Evolutionary conservation across 208 protist genomes (phyloP).

Genomic region (Acanthamoeba healyi): DNA sequence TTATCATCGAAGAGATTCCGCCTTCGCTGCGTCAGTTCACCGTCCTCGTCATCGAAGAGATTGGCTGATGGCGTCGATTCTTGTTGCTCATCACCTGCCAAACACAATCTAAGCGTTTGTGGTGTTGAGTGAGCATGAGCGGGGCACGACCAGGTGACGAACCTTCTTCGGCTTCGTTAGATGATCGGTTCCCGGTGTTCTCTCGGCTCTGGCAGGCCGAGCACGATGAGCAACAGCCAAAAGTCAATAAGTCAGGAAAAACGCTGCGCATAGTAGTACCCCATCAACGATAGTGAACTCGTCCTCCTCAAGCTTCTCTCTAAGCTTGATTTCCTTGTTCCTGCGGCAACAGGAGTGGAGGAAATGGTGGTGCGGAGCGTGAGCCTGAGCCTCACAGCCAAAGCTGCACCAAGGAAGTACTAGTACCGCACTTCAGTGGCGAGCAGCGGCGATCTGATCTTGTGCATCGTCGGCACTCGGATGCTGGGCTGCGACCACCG

Average conservation of each 20-base stretch:
- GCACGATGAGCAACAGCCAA: no score
- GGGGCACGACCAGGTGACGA: neutral
- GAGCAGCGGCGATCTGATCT: constrained; percentile 24
- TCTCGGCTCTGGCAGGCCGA: neutral
- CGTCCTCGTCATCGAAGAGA: constrained; percentile 14
- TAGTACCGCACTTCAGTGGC: neutral
- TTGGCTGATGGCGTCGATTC: no score
- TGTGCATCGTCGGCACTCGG: constrained; percentile 23
- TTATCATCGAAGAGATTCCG: constrained; percentile 25
- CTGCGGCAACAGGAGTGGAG: neutral
- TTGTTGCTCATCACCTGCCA: neutral
- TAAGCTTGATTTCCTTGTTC: neutral
- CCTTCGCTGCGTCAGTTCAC: neutral
- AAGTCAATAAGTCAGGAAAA: neutral
- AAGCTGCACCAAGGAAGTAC: neutral
- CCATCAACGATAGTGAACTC: neutral
- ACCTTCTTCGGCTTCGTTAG: neutral
- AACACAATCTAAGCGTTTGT: no score
- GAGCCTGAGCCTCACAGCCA: no score
- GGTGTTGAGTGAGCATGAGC: no score
- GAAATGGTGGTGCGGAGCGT: neutral
- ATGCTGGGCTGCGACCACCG: constrained; percentile 4
- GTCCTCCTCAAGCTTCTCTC: neutral
- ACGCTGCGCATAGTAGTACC: neutral
- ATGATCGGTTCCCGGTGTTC: neutral